Conservation (phyloP, 305 asterid genomes). For the Fraxinus sp. region DNA sequence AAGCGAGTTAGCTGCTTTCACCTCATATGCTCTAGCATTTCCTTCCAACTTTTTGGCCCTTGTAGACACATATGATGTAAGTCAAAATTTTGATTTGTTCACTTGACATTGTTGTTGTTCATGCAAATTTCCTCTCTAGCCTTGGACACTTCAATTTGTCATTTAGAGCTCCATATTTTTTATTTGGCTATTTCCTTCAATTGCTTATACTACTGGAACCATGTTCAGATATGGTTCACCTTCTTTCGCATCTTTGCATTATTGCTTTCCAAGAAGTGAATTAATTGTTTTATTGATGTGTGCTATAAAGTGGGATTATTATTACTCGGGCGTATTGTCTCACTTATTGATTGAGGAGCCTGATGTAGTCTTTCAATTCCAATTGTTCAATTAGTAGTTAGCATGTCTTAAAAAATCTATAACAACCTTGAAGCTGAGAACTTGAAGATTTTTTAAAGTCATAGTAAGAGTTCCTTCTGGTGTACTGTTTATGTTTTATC, state of each 20-base stretch:
- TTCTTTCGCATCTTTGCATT: slow-evolving; percentile 6
- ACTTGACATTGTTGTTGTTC: slow-evolving; percentile 22
- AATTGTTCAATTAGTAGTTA: slow-evolving; percentile 4
- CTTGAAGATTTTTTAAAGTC: background rate
- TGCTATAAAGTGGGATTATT: background rate
- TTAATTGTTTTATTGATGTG: background rate
- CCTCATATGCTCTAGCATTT: slow-evolving; percentile 86
- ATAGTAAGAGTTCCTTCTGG: background rate
- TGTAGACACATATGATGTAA: slow-evolving; percentile 93
- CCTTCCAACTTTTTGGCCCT: slow-evolving; percentile 82
- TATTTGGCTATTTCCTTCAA: slow-evolving; percentile 5
- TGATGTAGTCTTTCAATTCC: slow-evolving; percentile 3
- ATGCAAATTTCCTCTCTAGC: slow-evolving; percentile 6
- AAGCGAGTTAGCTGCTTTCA: slow-evolving; percentile 85
- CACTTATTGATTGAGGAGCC: background rate
- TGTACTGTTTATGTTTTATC: background rate
- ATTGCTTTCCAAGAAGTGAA: background rate
- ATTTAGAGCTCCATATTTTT: background rate
- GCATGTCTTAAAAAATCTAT: slow-evolving; percentile 1
- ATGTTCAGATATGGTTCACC: background rate
- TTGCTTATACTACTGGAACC: slow-evolving; percentile 6
- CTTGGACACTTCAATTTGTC: slow-evolving; percentile 9
- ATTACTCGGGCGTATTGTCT: background rate
- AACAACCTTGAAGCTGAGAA: background rate
- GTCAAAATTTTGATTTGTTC: slow-evolving; percentile 28